Base-by-base conservation (phyloP, 2,329 filamentous ascomycete genomes). In the Shiraia sp. region DNA sequence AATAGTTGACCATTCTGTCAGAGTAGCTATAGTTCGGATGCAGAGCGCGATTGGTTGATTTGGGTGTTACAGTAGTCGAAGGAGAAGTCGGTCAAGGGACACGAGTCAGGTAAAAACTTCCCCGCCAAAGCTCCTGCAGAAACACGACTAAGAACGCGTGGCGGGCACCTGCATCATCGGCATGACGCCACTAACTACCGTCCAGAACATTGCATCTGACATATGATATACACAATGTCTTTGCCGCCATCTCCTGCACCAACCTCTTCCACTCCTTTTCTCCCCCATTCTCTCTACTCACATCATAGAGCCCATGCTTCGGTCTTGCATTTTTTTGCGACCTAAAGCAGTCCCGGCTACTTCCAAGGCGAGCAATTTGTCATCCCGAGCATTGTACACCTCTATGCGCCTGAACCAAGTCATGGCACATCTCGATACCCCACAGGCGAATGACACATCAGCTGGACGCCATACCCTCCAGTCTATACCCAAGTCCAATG, bases 401-500 rank as follows among this genome's bases (percentile, higher is more conserved):
- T 59, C 50, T 15, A 49, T 55, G 51, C 69, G 73, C 55, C 63
- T 75, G 23, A 55, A 65, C 23, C 69, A 73, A 64, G 71, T 75
- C 67, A 71, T 75, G 55, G 68, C 63, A 42, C 74, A 76, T 30
- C 55, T 75, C 36, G 45, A 61, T 8, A 68, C 65, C 25, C 45
- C 72, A 24, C 45, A 55, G 39, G 29, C 42, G 29, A 47, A 53
- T 22, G 45, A 35, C 16, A 34, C 43, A 13, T 41, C 49, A n/a
- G 32, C 34, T 30, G 45, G 46, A 22, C 28, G 41, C 40, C 50
- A 69, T 53, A 72, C 65, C n/a, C 67, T 78, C 12, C 58, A 64
- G 28, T 77, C 81, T 10, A 70, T 87, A 28, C 81, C 80, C 8
- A 87, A 86, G 59, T 80, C 80, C n/a, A 81, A 80, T 59, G 74